phyloP scores from a whole-genome alignment of 2,329 filamentous ascomycete genomes.

The Verticillium nubilum region DNA sequence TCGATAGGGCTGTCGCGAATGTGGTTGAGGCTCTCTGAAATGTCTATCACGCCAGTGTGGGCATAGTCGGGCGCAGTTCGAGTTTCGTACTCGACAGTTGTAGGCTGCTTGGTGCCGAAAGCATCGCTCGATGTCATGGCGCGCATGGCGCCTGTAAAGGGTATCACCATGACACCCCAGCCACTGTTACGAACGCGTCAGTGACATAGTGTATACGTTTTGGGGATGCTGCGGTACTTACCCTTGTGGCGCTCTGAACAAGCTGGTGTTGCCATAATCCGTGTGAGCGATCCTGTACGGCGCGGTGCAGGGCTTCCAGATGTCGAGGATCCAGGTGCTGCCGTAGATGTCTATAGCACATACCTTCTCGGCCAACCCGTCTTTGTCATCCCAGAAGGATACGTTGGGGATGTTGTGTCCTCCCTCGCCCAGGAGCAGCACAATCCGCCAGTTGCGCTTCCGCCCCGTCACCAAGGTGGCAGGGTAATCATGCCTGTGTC shows the following conservation, averaged over 20 bases:
- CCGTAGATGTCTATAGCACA: conserved; percentile 47
- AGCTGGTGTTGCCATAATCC: background rate
- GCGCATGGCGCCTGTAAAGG: conserved; percentile 36
- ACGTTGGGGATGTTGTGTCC: conserved; percentile 48
- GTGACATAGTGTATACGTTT: conserved; percentile 1
- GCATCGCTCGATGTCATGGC: conserved; percentile 12
- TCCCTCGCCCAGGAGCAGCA: conserved; percentile 31
- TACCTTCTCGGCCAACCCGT: conserved; percentile 43
- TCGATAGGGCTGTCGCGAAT: conserved; percentile 9
- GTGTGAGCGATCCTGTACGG: conserved; percentile 5
- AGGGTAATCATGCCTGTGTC: conserved; percentile 13
- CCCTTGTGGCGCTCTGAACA: conserved; percentile 6
- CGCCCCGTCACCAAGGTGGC: conserved; percentile 33
- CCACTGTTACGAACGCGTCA: conserved; percentile 22
- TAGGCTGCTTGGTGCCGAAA: conserved; percentile 2
- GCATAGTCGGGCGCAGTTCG: background rate
- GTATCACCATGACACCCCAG: conserved; percentile 45
- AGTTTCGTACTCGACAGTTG: conserved; percentile 3
- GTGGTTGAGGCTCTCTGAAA: conserved; percentile 4
- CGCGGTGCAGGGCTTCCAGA: conserved; percentile 35
- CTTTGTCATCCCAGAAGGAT: conserved; percentile 39
- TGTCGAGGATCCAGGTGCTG: conserved; percentile 42
- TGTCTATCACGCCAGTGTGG: conserved; percentile 5
- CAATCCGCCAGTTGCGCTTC: conserved; percentile 43
- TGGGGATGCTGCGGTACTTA: background rate